phyloP scores from a whole-genome alignment of 495 filamentous ascomycete genomes.

The Penicillium bialowiezense region DNA sequence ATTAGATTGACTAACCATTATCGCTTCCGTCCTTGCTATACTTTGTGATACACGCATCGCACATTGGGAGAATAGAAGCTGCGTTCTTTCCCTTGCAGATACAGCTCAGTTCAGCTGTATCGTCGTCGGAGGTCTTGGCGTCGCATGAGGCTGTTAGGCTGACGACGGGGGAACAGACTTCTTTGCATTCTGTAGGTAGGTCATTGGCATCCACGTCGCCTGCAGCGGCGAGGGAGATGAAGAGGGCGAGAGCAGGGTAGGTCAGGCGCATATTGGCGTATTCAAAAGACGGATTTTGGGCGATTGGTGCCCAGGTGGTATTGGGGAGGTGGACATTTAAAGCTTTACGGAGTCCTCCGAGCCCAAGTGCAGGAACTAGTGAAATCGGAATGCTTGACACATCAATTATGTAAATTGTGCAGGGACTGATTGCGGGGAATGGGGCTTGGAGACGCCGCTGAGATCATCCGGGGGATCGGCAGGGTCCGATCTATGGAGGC shows the following conservation, averaged over 20 bases:
- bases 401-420: not conserved
- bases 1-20: slow-evolving; percentile 1
- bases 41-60: slow-evolving; percentile 8
- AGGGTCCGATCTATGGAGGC: not conserved
- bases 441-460: not conserved
- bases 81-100: slow-evolving; percentile 6
- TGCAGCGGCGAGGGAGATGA: not conserved
- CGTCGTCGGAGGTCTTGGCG: slow-evolving; percentile 3
- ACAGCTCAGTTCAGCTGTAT: slow-evolving; percentile 2
- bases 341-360: not conserved
- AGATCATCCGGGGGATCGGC: not conserved
- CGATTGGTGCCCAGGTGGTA: no score
- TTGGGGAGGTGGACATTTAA: no score
- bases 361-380: no score
- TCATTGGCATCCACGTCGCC: slow-evolving; percentile 7
- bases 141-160: slow-evolving; percentile 8
- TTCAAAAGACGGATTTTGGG: no score
- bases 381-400: no score
- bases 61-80: slow-evolving; percentile 2
- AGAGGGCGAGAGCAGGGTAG: not conserved
- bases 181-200: slow-evolving; percentile 4
- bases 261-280: not conserved
- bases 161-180: slow-evolving; percentile 6
- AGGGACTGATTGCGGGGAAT: not conserved
- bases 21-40: slow-evolving; percentile 8